Evolutionary conservation across 306 rosid genomes (phyloP), one percentile per base, ranked within the genome.

Genomic region (Trichosanthes truncata): DNA sequence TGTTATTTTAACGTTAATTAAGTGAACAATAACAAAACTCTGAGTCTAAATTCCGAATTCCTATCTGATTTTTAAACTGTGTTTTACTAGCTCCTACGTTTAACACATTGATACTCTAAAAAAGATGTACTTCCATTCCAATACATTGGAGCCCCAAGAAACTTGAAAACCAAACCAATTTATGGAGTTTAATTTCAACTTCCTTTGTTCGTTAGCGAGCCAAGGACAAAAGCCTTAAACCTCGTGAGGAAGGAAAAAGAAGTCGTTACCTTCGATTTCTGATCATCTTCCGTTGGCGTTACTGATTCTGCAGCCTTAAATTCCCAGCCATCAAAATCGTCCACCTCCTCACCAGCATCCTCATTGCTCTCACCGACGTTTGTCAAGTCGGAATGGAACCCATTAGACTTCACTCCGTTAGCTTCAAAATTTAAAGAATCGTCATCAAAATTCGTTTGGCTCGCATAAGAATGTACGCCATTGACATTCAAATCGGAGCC

Each of bases 261-360:
- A 20, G n/a, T 7, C 41, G 69, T 80, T 80, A 88, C 89, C 91
- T 86, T 57, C 31, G 43, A 73, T 84, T 80, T 67, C 53, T 74
- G 87, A 80, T 26, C 84, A 80, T 45, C 86, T 9, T 80, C 83
- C 53, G 13, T 78, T 66, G 61, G 86, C 48, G 78, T 75, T 73
- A 83, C 89, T 52, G 87, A 49, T 80, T 89, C 90, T 4, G 98
- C 98, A 60, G 86, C 86, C 86, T 91, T 93, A 85, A 95, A 95
- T 82, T 95, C 98, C 98, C 98, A 95, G 40, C 98, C 97, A 84
- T 84, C 97, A 12, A 90, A 86, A 21, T 82, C 79, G 17, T 35
- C 79, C 38, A 23, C 77, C 79, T 79, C 85, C 13, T 62, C 84
- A 15, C 79, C 81, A 0, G 78, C 93, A 10, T 82, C 90, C 49